Conservation (phyloP, 176 grass and related monocot genomes). For the Dactylis glomerata region DNA sequence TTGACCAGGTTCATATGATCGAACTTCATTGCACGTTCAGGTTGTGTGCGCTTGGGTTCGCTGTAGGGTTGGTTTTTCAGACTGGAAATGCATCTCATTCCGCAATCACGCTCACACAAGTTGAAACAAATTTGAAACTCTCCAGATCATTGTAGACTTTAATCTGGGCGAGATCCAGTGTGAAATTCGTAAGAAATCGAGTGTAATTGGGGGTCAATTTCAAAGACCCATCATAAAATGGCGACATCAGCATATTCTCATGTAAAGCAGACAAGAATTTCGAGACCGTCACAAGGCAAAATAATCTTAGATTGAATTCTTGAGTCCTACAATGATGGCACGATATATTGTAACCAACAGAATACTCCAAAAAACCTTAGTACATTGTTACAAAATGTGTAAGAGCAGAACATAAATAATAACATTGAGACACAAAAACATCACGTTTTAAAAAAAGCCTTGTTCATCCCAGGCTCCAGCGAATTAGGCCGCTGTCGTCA, state of each 20-base stretch:
- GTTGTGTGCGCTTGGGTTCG: neutral
- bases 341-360: conserved; percentile 39
- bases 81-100: neutral
- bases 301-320: neutral
- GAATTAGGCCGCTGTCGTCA: conserved; percentile 22
- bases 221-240: neutral
- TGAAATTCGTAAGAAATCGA: too few relatives aligned
- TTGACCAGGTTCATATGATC: neutral
- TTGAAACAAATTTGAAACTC: neutral
- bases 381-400: conserved; percentile 56
- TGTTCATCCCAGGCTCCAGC: conserved; percentile 45
- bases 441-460: conserved; percentile 36
- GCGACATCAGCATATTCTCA: neutral
- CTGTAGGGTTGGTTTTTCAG: neutral
- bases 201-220: neutral
- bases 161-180: neutral
- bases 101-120: neutral
- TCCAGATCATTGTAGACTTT: neutral
- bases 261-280: neutral
- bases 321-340: conserved; percentile 42
- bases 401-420: conserved; percentile 54
- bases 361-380: conserved; percentile 49
- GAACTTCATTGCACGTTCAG: neutral
- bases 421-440: conserved; percentile 52
- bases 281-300: neutral